Conservation (phyloP, 495 filamentous ascomycete genomes). For the Trichocladium uniseriatum region DNA sequence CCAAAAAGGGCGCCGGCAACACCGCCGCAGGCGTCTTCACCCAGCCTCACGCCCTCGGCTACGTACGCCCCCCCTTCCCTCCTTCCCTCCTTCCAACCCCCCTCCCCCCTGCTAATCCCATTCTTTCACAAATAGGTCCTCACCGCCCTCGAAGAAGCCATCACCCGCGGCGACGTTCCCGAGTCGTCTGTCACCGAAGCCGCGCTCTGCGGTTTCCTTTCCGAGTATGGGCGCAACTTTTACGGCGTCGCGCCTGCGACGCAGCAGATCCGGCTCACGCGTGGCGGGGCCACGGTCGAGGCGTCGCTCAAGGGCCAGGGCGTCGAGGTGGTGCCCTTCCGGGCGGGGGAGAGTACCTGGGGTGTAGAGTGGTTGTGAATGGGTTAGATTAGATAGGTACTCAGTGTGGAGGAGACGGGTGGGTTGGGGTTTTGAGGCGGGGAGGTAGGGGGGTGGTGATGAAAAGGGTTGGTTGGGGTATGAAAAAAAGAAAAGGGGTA, state of each 20-base stretch:
- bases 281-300: constrained; percentile 18
- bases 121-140: constrained; percentile 33
- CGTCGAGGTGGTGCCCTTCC: constrained; percentile 62
- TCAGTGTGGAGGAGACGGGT: no score
- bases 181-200: constrained; percentile 59
- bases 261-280: constrained; percentile 17
- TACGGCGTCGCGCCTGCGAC: constrained; percentile 37
- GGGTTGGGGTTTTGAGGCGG: no score
- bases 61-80: constrained; percentile 26
- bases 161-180: constrained; percentile 54
- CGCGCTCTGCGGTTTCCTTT: constrained; percentile 63
- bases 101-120: not conserved
- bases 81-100: not conserved
- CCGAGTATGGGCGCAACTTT: constrained; percentile 63
- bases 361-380: constrained; percentile 37
- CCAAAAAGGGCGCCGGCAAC: constrained; percentile 60
- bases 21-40: constrained; percentile 84
- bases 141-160: constrained; percentile 60
- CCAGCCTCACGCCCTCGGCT: constrained; percentile 72
- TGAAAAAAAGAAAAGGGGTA: no score
- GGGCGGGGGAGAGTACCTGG: constrained; percentile 59
- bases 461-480: no score
- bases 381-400: no score
- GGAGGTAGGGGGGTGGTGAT: no score
- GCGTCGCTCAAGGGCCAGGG: constrained; percentile 29